Conservation (phyloP, 2,329 filamentous ascomycete species). For the Cyclaneusma minus region DNA sequence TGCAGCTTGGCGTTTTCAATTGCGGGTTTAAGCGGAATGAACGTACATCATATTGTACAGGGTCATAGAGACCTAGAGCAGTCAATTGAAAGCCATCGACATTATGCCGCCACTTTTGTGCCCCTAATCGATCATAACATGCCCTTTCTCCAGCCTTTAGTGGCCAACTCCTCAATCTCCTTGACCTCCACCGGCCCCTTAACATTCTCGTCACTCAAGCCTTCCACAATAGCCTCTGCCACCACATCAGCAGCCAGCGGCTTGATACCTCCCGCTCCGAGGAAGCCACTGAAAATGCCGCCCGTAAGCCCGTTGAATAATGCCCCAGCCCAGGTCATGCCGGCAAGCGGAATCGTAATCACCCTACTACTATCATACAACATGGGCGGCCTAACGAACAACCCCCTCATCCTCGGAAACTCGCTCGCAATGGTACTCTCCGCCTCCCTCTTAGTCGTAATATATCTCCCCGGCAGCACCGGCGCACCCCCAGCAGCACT, state of each 20-base stretch:
- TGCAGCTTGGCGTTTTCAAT: conserved; percentile 2
- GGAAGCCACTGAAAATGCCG: conserved; percentile 56
- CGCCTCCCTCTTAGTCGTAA: conserved; percentile 82
- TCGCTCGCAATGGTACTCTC: conserved; percentile 58
- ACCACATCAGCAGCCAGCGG: conserved; percentile 78
- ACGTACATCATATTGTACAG: background rate
- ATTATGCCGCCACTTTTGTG: conserved; percentile 6
- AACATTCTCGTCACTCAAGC: conserved; percentile 56
- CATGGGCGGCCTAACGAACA: conserved; percentile 78
- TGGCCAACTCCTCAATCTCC: conserved; percentile 69
- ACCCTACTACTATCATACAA: conserved; percentile 74
- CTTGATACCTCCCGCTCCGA: conserved; percentile 74
- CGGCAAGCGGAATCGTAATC: conserved; percentile 74
- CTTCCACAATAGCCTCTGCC: conserved; percentile 80
- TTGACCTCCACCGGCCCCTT: conserved; percentile 64
- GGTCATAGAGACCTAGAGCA: conserved; percentile 1
- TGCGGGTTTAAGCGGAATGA: background rate
- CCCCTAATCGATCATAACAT: conserved; percentile 78
- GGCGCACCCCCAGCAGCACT: conserved; percentile 79
- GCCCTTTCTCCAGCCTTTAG: conserved; percentile 70
- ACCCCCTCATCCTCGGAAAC: conserved; percentile 59
- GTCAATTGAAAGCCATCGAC: conserved; percentile 4
- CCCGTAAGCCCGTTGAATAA: conserved; percentile 66
- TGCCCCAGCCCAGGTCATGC: conserved; percentile 56
- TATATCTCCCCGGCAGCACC: conserved; percentile 70